These are phyloP conservation scores for Purpureocillium takamizusanense DNA, from an alignment of 2,329 filamentous ascomycete species.

Conservation along the genomic window DNA sequence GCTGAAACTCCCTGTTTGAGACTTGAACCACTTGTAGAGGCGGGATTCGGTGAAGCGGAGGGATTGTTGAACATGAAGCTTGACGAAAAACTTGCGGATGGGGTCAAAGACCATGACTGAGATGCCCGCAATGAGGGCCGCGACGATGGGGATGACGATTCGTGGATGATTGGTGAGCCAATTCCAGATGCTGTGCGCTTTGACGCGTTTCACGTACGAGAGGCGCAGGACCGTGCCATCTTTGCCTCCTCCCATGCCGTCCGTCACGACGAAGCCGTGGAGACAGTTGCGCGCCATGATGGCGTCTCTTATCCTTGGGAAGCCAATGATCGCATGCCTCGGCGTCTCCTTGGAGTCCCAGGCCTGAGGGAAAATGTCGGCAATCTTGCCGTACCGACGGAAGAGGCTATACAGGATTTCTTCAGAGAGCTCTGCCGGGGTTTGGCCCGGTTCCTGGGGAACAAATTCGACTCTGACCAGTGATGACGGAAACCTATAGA, in stretches of 20 bases:
- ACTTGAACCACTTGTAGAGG: slow-evolving; percentile 72
- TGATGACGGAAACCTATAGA: slow-evolving; percentile 71
- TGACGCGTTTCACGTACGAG: slow-evolving; percentile 73
- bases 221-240: slow-evolving; percentile 69
- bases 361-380: slow-evolving; percentile 74
- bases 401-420: slow-evolving; percentile 84
- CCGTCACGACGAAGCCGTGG: slow-evolving; percentile 69
- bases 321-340: slow-evolving; percentile 72
- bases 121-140: slow-evolving; percentile 70
- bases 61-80: slow-evolving; percentile 71
- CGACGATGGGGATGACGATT: slow-evolving; percentile 75
- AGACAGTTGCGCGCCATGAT: slow-evolving; percentile 89
- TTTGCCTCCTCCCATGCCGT: slow-evolving; percentile 64
- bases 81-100: slow-evolving; percentile 87
- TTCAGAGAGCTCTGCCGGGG: slow-evolving; percentile 71
- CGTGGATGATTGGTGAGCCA: slow-evolving; percentile 82
- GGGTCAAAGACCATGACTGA: slow-evolving; percentile 91
- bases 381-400: slow-evolving; percentile 80
- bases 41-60: slow-evolving; percentile 66
- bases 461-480: slow-evolving; percentile 80
- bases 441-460: slow-evolving; percentile 58
- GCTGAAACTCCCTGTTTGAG: slow-evolving; percentile 51
- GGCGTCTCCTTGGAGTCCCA: slow-evolving; percentile 80
- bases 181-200: slow-evolving; percentile 71
- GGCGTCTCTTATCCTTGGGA: slow-evolving; percentile 61